Percentiles rank a stretch among this genome's conserved stretches.
phyloP scores from a whole-genome alignment of 148 eudicot species.

The Diospyros kaki region DNA sequence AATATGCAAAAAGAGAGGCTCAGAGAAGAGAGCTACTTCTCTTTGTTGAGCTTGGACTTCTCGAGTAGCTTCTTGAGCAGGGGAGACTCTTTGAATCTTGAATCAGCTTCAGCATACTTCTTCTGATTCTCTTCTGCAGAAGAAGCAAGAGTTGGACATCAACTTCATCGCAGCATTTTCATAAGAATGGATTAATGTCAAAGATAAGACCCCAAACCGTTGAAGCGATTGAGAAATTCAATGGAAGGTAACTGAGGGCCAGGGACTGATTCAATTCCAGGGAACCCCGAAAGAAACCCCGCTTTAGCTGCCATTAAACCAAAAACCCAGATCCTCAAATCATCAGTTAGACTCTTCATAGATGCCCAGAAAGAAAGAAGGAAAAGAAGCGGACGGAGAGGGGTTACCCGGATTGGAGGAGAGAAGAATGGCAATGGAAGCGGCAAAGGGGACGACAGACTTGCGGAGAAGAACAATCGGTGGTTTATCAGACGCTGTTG shows the following conservation, averaged over 20 bases:
- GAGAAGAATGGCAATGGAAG: constrained; percentile 48
- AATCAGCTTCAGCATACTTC: constrained; percentile 79
- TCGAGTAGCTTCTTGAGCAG: constrained; percentile 79
- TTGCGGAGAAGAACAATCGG: constrained; percentile 23
- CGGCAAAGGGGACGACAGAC: constrained; percentile 47
- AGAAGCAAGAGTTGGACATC: neutral
- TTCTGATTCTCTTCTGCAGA: constrained; percentile 86
- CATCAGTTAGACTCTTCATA: neutral
- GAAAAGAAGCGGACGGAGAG: neutral
- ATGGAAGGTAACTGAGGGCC: constrained; percentile 78
- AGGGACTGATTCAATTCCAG: constrained; percentile 82
- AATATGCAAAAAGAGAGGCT: neutral
- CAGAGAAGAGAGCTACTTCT: constrained; percentile 45
- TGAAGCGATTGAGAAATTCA: constrained; percentile 64
- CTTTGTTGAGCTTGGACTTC: constrained; percentile 64
- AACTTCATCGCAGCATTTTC: neutral
- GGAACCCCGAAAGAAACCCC: constrained; percentile 69
- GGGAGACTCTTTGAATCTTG: constrained; percentile 84
- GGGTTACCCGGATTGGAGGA: constrained; percentile 61
- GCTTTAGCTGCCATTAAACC: constrained; percentile 60
- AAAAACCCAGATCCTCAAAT: constrained; percentile 9
- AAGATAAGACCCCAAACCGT: constrained; percentile 37
- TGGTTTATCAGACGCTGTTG: neutral
- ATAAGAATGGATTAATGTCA: neutral
- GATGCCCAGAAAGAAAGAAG: neutral